Evolutionary conservation across 2,329 filamentous ascomycete genomes (phyloP), one percentile per base, ranked within the genome.

Genomic region (Mycocentrospora acerina): DNA sequence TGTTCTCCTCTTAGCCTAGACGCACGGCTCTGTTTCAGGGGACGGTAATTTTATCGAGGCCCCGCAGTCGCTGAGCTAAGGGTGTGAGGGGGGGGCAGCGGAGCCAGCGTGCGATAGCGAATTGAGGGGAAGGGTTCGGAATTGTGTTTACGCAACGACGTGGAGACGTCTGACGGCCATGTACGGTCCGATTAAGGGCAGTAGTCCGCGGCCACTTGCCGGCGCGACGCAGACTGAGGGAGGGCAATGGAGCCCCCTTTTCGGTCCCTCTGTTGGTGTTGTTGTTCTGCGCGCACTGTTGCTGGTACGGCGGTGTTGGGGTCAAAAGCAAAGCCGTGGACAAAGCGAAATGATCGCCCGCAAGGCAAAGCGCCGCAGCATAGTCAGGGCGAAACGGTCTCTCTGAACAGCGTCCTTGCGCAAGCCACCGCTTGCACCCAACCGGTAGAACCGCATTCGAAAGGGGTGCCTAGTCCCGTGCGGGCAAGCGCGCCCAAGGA

Each of bases 1-100:
- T 62, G 59, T 48, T 51, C 57, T 61, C 52, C 64, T 60, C 60
- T 62, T 59, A 51, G 53, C 40, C 44, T 40, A 41, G 40, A 26
- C 46, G 53, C 51, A 49, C 52, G 57, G 58, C 47, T 47, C 35
- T 38, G 51, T 44, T 37, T 60, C 55, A 62, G 60, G 62, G 51
- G 57, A 58, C 45, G 43, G 53, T 59, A 61, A 59, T 62, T 57
- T 59, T 42, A 32, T 25, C 30, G 40, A 42, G 46, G 43, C 35
- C 37, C 46, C 51, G 51, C 45, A 40, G 48, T 43, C 35, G 36
- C 44, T 37, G 37, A 32, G 53, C 32, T 26, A 32, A 15, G 50
- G 50, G 49, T 48, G 48, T 47, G 42, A 32, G 42, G 39, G 44
- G 38, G 40, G 39, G 32, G 31, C 28, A 46, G 55, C 49, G 44